A percentile compares a stretch with the other conserved stretches of the same genome.
These are phyloP conservation scores for Candida nanaspora DNA, from an alignment of 805 yeast genomes.

Conservation along the genomic window DNA sequence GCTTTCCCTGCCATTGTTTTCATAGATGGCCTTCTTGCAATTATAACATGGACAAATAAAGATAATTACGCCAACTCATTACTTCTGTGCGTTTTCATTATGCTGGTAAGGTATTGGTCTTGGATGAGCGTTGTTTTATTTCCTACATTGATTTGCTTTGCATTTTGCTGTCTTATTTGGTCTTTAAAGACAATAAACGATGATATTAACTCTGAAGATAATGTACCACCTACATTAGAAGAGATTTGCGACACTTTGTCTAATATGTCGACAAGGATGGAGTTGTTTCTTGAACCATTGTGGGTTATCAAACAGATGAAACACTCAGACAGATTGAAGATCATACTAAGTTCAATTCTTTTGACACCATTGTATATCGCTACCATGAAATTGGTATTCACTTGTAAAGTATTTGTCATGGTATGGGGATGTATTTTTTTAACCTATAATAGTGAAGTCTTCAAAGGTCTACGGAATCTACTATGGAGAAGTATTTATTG, in stretches of 20 bases:
- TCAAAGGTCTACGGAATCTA: constrained; percentile 35
- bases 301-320: constrained; percentile 6
- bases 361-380: constrained; percentile 38
- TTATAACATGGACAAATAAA: constrained; percentile 50
- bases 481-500: constrained; percentile 44
- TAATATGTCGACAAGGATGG: constrained; percentile 36
- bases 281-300: constrained; percentile 33
- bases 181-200: constrained; percentile 31
- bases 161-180: constrained; percentile 38
- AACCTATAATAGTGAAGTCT: constrained; percentile 43
- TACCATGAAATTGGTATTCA: constrained; percentile 26
- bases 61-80: constrained; percentile 41
- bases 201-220: constrained; percentile 24
- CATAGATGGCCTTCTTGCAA: constrained; percentile 35
- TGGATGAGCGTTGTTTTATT: constrained; percentile 26
- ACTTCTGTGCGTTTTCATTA: constrained; percentile 30
- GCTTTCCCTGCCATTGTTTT: constrained; percentile 41
- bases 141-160: constrained; percentile 31
- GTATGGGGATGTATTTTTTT: constrained; percentile 29
- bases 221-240: constrained; percentile 42
- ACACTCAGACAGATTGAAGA: constrained; percentile 21
- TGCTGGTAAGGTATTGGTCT: constrained; percentile 37
- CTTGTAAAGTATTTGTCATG: constrained; percentile 26
- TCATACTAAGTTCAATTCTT: constrained; percentile 25
- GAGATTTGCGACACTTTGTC: constrained; percentile 42